These are phyloP conservation scores for Colletotrichum sp. DNA, from an alignment of 2,329 filamentous ascomycete genomes.

Conservation along the genomic window DNA sequence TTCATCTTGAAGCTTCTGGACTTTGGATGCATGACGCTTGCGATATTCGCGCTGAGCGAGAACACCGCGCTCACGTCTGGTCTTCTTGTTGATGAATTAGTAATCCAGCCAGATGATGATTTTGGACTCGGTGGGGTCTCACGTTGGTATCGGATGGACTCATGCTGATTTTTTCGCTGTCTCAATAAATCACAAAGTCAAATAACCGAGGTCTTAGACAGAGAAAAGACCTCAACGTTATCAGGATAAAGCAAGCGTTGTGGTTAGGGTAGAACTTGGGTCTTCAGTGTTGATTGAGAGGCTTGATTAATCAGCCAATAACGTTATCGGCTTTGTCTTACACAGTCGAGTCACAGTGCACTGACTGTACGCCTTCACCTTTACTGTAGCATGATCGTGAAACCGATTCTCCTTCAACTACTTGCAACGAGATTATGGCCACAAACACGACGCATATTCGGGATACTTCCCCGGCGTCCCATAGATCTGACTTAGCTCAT, in stretches of 20 bases:
- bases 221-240: not conserved
- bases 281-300: not conserved
- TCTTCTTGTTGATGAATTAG: not conserved
- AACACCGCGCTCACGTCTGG: constrained; percentile 23
- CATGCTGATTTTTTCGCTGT: not conserved
- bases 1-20: constrained; percentile 24
- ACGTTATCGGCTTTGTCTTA: not conserved
- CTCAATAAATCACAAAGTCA: fast-evolving
- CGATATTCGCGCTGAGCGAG: constrained; percentile 27
- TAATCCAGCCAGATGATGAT: not conserved
- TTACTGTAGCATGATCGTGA: not conserved
- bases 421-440: not conserved
- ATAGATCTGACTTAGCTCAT: not conserved
- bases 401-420: not conserved
- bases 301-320: not conserved
- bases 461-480: not conserved
- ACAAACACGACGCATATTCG: constrained; percentile 1
- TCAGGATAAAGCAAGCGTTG: not conserved
- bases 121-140: not conserved
- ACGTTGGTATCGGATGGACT: not conserved
- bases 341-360: not conserved
- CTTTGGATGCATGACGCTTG: constrained; percentile 25
- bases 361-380: not conserved
- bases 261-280: not conserved
- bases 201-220: not conserved